Evolutionary conservation across 257 asterid species (phyloP).

Genomic region (Nicotiana tomentosiformis): DNA sequence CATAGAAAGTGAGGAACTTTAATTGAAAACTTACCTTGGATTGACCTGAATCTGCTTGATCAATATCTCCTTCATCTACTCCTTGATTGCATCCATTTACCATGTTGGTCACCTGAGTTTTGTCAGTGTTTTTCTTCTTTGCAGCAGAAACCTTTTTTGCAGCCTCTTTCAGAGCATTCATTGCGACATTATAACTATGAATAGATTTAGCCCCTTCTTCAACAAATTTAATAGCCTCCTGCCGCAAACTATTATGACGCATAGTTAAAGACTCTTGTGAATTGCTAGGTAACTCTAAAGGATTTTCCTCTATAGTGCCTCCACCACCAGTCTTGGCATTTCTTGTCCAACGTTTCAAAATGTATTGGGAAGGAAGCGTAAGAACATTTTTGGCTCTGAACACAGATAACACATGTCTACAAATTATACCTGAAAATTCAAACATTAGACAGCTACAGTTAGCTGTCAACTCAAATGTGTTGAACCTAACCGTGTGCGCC

Average conservation of each 20-base stretch:
- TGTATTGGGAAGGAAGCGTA: conserved; percentile 62
- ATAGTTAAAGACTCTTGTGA: conserved; percentile 41
- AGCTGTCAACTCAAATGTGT: conserved; percentile 55
- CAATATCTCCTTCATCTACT: conserved; percentile 20
- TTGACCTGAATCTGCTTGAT: conserved; percentile 42
- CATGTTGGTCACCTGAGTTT: conserved; percentile 23
- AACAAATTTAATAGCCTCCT: conserved; percentile 74
- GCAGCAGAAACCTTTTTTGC: conserved; percentile 49
- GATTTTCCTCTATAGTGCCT: conserved; percentile 26
- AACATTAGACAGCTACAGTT: conserved; percentile 75
- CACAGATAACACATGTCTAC: conserved; percentile 79
- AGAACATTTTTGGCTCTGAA: conserved; percentile 73
- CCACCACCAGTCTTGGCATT: conserved; percentile 50
- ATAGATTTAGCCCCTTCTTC: conserved; percentile 92
- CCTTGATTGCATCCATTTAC: conserved; percentile 43
- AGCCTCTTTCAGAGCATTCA: conserved; percentile 73
- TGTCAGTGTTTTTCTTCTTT: conserved; percentile 41
- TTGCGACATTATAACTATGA: conserved; percentile 63
- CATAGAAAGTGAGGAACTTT: conserved; percentile 2
- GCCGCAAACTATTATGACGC: conserved; percentile 54
- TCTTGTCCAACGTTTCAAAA: conserved; percentile 87
- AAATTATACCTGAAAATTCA: conserved; percentile 70
- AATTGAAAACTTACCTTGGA: conserved; percentile 51
- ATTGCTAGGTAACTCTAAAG: conserved; percentile 25
- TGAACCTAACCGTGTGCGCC: conserved; percentile 57